Base-by-base conservation (phyloP, 352 stramenopile species). In the Nothophytophthora sp. region DNA sequence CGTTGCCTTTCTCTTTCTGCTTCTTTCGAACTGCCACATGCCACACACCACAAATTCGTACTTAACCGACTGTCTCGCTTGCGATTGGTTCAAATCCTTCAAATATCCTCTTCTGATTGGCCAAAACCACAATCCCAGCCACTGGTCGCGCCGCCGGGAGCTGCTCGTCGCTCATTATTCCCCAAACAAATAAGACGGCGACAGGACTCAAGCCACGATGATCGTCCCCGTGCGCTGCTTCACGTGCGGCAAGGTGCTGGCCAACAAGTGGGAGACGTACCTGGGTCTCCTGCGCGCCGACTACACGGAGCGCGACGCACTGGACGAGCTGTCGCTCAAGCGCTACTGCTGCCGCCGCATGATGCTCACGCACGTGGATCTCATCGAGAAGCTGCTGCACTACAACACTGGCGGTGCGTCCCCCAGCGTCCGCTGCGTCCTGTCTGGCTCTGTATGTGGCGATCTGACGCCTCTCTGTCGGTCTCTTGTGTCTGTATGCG, bases 241-340 rank as follows among this genome's bases (percentile, higher is more conserved):
- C 79, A 99, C 97, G 47, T 99, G 97, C 77, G 97, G 97, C 60
- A 99, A 99, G 78, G 94, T 99, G 66, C 98, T 99, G 70, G 97
- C 96, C 44, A 99, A 99, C 83, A 99, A 99, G 82, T 99, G 96
- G 95, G 97, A 99, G 76, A 98, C 94, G 9, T 99, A 99, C 79
- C 79, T 99, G 25, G 89, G 95, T 60, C 80, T 99, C 41, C 76
- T 99, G 44, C 90, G 98, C 54, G 92, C 94, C 22, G 96, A 99
- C 80, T 98, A 97, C 75, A 98, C 95, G 12, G 97, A 99, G 68
- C 92, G 96, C 45, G 96, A 99, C 62, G 97, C 97, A 30, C 75
- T 99, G 35, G 96, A 99, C 75, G 95, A 99, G 76, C 79, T 99
- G 24, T 97, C 96, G 43, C 86, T 99, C 20, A 98, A 98, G 70